Evolutionary conservation across 75 land plant genomes (phyloP).

Genomic region (Pinus taeda): DNA sequence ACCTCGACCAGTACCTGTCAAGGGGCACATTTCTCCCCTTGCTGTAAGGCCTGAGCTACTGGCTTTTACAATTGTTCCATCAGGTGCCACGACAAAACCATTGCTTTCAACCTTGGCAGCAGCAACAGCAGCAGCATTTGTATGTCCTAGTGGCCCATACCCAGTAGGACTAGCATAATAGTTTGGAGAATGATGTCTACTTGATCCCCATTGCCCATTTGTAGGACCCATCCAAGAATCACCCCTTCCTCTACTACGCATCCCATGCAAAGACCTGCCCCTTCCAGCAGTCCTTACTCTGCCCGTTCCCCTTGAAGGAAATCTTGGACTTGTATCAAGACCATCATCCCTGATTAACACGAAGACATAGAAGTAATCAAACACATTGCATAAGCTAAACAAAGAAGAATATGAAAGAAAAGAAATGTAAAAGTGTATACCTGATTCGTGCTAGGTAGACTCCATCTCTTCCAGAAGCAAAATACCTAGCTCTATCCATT

Average conservation of each 20-base stretch:
- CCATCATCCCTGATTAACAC: conserved; percentile 24
- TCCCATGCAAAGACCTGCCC: conserved; percentile 10
- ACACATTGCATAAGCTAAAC: conserved; percentile 11
- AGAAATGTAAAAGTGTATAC: neutral
- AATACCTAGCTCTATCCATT: conserved; percentile 14
- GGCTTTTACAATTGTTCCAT: conserved; percentile 47
- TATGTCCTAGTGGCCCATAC: conserved; percentile 27
- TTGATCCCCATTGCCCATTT: conserved; percentile 17
- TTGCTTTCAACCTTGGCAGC: conserved; percentile 67
- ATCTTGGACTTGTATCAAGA: conserved; percentile 11
- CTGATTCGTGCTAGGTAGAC: conserved; percentile 16
- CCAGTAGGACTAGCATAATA: conserved; percentile 19
- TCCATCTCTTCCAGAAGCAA: conserved; percentile 11
- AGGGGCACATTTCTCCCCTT: conserved; percentile 13
- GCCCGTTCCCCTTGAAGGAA: conserved; percentile 27
- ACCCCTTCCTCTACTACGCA: conserved; percentile 38
- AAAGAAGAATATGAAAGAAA: neutral
- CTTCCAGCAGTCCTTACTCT: conserved; percentile 26
- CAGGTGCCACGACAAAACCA: conserved; percentile 70
- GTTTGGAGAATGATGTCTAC: conserved; percentile 33
- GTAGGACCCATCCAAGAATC: conserved; percentile 10
- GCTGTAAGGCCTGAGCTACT: conserved; percentile 13
- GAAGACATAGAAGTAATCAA: neutral
- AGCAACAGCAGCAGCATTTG: conserved; percentile 53
- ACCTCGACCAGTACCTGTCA: conserved; percentile 20